phyloP scores from a whole-genome alignment of 495 filamentous ascomycete genomes.

The Filosporella fistucella region DNA sequence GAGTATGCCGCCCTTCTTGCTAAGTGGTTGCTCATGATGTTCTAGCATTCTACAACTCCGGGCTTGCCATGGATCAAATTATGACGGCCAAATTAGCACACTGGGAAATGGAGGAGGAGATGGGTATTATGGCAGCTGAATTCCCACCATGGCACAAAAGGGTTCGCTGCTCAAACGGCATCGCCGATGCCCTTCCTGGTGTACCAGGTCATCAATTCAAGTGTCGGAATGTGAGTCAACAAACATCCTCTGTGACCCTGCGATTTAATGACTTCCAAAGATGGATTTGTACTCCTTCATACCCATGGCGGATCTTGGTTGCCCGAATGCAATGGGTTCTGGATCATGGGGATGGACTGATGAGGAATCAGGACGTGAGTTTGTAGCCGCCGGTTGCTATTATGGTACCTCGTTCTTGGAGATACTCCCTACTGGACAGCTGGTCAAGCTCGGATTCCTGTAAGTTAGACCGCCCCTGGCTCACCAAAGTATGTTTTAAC shows the following conservation, averaged over 20 bases:
- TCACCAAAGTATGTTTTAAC: no score
- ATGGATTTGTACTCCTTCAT: conserved; percentile 50
- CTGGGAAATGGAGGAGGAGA: no score
- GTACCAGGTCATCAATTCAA: conserved; percentile 43
- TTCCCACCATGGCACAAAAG: no score
- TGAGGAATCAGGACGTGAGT: conserved; percentile 47
- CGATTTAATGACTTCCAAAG: background rate
- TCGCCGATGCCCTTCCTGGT: conserved; percentile 33
- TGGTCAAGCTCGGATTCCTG: conserved; percentile 51
- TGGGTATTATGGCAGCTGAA: no score
- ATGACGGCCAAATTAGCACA: no score
- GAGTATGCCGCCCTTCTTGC: no score
- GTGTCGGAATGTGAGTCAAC: conserved; percentile 43
- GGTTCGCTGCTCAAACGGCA: conserved; percentile 46
- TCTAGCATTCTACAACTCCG: no score
- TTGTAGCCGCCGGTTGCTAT: conserved; percentile 50
- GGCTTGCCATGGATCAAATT: no score
- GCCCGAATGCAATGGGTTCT: conserved; percentile 18
- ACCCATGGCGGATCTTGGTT: conserved; percentile 44
- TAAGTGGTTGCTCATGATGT: no score
- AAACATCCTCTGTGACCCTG: background rate
- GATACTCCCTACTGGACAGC: conserved; percentile 39
- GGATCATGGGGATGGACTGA: conserved; percentile 48
- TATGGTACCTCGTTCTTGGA: conserved; percentile 56
- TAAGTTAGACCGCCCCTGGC: no score